Evolutionary conservation across 805 yeast species (phyloP).

Genomic region (Wickerhamomyces subpelliculosus): DNA sequence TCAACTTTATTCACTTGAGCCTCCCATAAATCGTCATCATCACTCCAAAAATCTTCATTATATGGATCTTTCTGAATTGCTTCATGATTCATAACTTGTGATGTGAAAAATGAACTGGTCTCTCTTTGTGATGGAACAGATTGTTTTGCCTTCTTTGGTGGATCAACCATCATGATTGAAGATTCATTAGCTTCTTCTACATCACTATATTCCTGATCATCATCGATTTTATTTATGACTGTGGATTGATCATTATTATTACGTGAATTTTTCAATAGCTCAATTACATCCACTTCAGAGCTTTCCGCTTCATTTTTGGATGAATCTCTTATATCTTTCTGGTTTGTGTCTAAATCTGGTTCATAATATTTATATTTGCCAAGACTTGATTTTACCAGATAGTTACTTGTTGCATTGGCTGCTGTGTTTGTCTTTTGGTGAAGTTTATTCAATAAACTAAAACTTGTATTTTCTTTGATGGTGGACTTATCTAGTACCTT

Average conservation of each 20-base stretch:
- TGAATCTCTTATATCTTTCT: background rate
- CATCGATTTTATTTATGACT: no score
- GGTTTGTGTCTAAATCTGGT: no score
- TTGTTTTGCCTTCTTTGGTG: background rate
- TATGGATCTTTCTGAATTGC: no score
- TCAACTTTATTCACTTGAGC: no score
- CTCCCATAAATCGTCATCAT: no score
- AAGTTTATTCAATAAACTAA: background rate
- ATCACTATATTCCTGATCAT: no score
- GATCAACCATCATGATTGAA: background rate
- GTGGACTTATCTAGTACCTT: no score
- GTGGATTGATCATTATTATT: no score
- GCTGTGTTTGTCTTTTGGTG: background rate
- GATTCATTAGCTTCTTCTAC: background rate
- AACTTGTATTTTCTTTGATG: background rate
- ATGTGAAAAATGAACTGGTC: no score
- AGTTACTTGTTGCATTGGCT: background rate
- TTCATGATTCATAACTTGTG: no score
- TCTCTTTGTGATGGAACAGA: no score
- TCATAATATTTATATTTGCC: background rate
- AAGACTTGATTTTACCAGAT: background rate
- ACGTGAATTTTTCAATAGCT: background rate
- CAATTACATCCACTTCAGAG: background rate
- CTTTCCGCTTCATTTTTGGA: no score
- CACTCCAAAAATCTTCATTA: background rate